A percentile compares a stretch with the other conserved stretches of the same genome.
Conservation (phyloP, 768 basidiomycete genomes). For the Rhodotorula graminis region DNA sequence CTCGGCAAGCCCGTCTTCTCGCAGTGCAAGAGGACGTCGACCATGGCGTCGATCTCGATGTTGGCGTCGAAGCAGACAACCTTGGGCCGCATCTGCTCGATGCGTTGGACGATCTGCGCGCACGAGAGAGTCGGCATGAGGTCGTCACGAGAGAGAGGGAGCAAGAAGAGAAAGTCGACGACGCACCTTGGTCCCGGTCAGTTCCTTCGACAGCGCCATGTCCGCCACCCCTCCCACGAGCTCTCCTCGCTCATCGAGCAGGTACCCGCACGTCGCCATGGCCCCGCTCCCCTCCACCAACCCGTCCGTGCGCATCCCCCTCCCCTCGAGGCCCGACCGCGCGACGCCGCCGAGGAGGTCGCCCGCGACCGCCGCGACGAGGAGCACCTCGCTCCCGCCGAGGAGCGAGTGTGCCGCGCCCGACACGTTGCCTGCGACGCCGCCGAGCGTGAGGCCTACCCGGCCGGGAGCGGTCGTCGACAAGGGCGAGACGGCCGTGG, state of each 20-base stretch:
- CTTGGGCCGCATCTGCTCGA: constrained; percentile 54
- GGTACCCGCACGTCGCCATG: constrained; percentile 82
- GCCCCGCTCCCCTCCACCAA: constrained; percentile 49
- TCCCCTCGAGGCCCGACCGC: constrained; percentile 54
- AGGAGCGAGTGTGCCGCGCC: constrained; percentile 69
- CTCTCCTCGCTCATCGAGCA: constrained; percentile 65
- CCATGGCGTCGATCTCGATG: constrained; percentile 48
- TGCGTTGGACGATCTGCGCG: constrained; percentile 54
- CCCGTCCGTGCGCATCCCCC: constrained; percentile 81
- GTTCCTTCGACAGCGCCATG: constrained; percentile 61
- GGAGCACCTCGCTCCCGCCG: constrained; percentile 47
- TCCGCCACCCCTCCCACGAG: constrained; percentile 85
- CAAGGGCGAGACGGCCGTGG: constrained; percentile 40
- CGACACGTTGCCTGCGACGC: constrained; percentile 91
- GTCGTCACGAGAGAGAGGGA: not conserved
- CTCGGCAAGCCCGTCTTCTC: constrained; percentile 11
- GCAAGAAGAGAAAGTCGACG: no score
- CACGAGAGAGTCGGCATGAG: not conserved
- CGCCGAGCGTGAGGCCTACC: constrained; percentile 69
- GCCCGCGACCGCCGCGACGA: constrained; percentile 70
- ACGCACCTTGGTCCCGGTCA: constrained; percentile 48
- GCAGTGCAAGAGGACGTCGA: constrained; percentile 19
- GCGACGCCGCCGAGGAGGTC: constrained; percentile 74
- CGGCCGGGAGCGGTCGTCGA: constrained; percentile 75
- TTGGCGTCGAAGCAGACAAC: constrained; percentile 76